Base-by-base conservation (phyloP, 2,329 filamentous ascomycete genomes). In the Epichloe sylvatica region DNA sequence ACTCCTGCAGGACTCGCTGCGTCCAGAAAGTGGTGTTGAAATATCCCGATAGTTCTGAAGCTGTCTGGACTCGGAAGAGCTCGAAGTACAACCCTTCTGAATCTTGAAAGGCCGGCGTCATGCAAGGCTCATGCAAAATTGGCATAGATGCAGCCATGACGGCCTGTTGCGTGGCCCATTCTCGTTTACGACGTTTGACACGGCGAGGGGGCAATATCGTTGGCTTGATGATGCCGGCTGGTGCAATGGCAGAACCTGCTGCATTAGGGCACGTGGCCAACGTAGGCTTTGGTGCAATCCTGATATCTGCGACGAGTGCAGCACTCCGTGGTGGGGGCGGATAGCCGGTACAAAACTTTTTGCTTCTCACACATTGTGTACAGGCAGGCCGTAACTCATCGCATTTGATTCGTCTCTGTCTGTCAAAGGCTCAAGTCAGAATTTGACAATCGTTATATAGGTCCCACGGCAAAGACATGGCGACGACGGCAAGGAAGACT, bases 1-100 rank as follows among this genome's bases (percentile, higher is more conserved):
- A 83, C 60, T 80, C 78, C 55, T 80, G 76, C 9, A 84, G 62
- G 2, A 84, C 79, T 35, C 75, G 73, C 41, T 73, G 69, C 1
- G 73, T 79, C 81, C 81, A 85, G 58, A 84, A 84, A 2, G 73
- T 69, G 19, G 74, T 76, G 58, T 83, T 77, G 53, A 84, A 84
- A 59, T 80, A 84, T 12, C 81, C 80, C 0, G 80, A 82, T 6
- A 84, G 66, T 57, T 82, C 78, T 44, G 67, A 74, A 1, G 80
- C 77, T 0, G 81, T 83, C 41, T 77, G 76, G 25, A 73, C 68
- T 40, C 75, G 73, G 56, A 84, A 83, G 12, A 82, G 64, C 50
- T 79, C 72, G 57, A 83, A 83, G 56, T 83, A 83, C 45, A 74
- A 71, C 17, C 68, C 70, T 53, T 84, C 79, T 45, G 69, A 66